A percentile compares a stretch with the other conserved stretches of the same genome.
phyloP scores from a whole-genome alignment of 495 filamentous ascomycete genomes.

The Tirmania nivea region DNA sequence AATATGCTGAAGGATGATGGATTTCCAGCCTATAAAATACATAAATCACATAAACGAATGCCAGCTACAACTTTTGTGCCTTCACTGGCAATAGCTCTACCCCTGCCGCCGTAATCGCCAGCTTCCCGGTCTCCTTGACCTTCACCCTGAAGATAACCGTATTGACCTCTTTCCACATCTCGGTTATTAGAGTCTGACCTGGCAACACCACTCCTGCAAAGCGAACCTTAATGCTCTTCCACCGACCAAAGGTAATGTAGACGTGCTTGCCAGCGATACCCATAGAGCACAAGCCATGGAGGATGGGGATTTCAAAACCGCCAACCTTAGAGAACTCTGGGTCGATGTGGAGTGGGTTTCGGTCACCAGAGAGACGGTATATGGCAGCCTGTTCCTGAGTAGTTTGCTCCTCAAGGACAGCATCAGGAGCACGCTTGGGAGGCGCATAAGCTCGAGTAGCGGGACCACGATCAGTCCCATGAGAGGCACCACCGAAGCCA shows the following conservation, averaged over 20 bases:
- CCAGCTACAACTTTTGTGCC: slow-evolving; percentile 34
- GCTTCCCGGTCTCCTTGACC: slow-evolving; percentile 91
- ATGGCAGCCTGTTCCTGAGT: slow-evolving; percentile 83
- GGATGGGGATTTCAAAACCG: slow-evolving; percentile 83
- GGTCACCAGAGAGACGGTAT: slow-evolving; percentile 86
- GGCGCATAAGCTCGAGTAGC: slow-evolving; percentile 58
- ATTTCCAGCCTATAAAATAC: too few species aligned
- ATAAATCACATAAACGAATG: too few species aligned
- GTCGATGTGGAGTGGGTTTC: slow-evolving; percentile 88
- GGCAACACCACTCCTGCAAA: slow-evolving; percentile 86
- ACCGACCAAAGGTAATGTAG: slow-evolving; percentile 58
- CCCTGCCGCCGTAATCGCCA: slow-evolving; percentile 70
- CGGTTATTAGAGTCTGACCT: slow-evolving; percentile 81
- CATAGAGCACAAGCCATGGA: slow-evolving; percentile 92
- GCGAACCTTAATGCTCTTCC: slow-evolving; percentile 87
- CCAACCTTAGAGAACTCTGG: slow-evolving; percentile 85
- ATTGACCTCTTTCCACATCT: slow-evolving; percentile 95
- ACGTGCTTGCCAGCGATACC: slow-evolving; percentile 82
- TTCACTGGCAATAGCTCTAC: slow-evolving; percentile 47
- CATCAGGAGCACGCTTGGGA: slow-evolving; percentile 56
- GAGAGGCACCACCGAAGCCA: slow-evolving; percentile 73
- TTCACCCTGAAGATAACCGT: slow-evolving; percentile 79
- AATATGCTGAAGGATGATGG: too few species aligned
- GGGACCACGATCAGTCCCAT: slow-evolving; percentile 54
- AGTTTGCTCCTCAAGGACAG: slow-evolving; percentile 70